Conservation (phyloP, 2,329 filamentous ascomycete species). For the Cadophora sp. region DNA sequence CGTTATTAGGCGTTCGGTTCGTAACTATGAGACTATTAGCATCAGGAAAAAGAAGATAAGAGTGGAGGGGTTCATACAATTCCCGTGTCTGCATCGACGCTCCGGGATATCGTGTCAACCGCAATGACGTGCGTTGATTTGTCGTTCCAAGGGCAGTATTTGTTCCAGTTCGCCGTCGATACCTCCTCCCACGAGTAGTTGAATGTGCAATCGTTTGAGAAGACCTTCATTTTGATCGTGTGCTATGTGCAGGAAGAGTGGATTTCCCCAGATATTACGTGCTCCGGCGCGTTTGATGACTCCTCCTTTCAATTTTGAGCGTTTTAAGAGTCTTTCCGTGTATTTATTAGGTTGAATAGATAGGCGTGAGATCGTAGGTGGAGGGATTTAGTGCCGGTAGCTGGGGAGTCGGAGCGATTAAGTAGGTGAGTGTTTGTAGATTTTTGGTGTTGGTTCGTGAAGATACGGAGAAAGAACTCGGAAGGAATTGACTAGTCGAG, state of each 20-base stretch:
- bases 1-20: conserved; percentile 73
- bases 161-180: conserved; percentile 96
- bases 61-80: conserved; percentile 59
- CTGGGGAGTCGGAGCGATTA: conserved; percentile 5
- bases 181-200: conserved; percentile 99
- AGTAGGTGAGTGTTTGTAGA: neutral
- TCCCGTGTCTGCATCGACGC: conserved; percentile 66
- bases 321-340: neutral
- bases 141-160: conserved; percentile 99
- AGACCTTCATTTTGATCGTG: conserved; percentile 81
- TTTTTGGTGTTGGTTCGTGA: conserved; percentile 1
- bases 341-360: neutral
- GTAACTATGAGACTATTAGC: conserved; percentile 54
- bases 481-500: neutral
- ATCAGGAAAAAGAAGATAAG: neutral
- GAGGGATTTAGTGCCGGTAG: neutral
- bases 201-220: conserved; percentile 87
- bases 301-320: neutral
- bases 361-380: neutral
- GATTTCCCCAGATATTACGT: conserved; percentile 12
- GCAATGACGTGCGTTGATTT: conserved; percentile 96
- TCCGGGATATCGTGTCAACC: conserved; percentile 87
- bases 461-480: conserved; percentile 9
- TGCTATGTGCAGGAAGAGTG: conserved; percentile 34
- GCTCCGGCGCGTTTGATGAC: conserved; percentile 19